phyloP scores from a whole-genome alignment of 352 stramenopile genomes.

The Phytophthora pini region DNA sequence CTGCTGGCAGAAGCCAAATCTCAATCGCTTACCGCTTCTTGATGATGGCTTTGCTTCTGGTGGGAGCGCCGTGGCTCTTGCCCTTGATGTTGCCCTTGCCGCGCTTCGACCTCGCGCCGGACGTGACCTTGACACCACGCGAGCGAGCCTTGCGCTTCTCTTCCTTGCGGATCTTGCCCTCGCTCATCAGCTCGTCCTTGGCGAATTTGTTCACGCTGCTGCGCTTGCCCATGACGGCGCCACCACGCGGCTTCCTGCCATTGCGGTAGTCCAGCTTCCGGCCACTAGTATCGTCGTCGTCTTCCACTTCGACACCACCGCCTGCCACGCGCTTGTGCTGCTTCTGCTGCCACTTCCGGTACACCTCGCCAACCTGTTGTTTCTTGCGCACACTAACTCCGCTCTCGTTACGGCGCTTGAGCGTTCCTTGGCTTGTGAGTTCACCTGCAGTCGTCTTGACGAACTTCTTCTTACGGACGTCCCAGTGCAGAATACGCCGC shows the following conservation, averaged over 20 bases:
- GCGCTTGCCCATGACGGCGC: constrained; percentile 39
- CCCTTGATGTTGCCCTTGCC: constrained; percentile 78
- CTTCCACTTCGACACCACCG: constrained; percentile 71
- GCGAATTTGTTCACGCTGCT: constrained; percentile 76
- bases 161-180: constrained; percentile 87
- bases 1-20: constrained; percentile 9
- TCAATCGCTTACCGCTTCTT: constrained; percentile 44
- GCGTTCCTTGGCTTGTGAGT: constrained; percentile 77
- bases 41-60: constrained; percentile 86
- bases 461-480: constrained; percentile 98
- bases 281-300: constrained; percentile 50
- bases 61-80: constrained; percentile 83
- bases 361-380: constrained; percentile 91
- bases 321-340: constrained; percentile 86
- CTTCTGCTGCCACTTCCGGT: constrained; percentile 94
- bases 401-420: constrained; percentile 90
- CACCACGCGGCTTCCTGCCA: constrained; percentile 70
- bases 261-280: constrained; percentile 81
- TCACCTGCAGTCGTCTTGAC: constrained; percentile 94
- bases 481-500: constrained; percentile 98
- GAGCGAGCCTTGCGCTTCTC: constrained; percentile 86
- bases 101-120: constrained; percentile 52
- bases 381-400: constrained; percentile 86
- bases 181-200: constrained; percentile 80
- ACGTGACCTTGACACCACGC: constrained; percentile 71